Evolutionary conservation across 257 asterid genomes (phyloP).

Genomic region (Craterostigma plantagineum): DNA sequence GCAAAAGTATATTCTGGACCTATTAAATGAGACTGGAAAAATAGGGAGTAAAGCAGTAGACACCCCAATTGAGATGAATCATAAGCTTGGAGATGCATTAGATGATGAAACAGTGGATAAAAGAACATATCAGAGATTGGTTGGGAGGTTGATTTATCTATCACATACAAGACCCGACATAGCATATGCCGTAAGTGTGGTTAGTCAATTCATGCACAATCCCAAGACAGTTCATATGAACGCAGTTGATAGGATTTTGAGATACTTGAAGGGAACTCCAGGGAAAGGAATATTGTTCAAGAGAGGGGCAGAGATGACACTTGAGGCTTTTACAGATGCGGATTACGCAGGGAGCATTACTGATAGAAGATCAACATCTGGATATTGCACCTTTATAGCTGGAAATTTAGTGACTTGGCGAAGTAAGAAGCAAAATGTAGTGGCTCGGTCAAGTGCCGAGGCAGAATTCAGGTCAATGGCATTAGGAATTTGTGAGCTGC

Average conservation of each 20-base stretch:
- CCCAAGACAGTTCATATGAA: background rate
- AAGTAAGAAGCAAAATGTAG: background rate
- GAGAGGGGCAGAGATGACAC: background rate
- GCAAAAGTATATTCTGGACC: background rate
- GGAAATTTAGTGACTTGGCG: background rate
- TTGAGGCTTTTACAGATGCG: too few species aligned
- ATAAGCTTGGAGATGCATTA: background rate
- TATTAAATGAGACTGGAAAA: background rate
- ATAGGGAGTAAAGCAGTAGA: background rate
- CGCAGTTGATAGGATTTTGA: background rate
- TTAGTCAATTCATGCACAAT: constrained; percentile 2
- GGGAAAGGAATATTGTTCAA: background rate
- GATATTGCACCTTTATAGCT: background rate
- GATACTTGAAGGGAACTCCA: background rate
- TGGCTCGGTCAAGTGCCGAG: background rate
- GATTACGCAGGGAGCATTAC: too few species aligned
- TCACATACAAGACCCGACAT: background rate
- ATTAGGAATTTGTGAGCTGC: background rate
- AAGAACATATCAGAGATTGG: background rate
- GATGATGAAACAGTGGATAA: background rate
- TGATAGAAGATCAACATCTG: too few species aligned
- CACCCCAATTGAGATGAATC: background rate
- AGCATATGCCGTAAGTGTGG: background rate
- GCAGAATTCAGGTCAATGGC: background rate
- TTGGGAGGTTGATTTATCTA: background rate